phyloP scores from a whole-genome alignment of 768 basidiomycete genomes.

The Auriculariales sp. region DNA sequence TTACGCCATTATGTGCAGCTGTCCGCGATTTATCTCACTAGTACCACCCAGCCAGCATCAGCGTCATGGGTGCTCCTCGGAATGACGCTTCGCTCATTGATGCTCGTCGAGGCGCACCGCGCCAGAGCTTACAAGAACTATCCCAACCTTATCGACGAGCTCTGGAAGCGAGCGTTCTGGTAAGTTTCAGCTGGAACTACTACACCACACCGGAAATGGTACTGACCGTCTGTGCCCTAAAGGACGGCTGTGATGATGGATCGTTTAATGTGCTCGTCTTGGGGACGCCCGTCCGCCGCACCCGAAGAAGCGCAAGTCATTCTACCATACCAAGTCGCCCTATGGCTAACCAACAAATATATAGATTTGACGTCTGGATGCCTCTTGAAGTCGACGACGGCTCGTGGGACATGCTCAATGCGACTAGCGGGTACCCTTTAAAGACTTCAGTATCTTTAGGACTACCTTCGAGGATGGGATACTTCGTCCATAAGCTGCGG shows the following conservation, averaged over 20 bases:
- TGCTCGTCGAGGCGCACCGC: constrained; percentile 66
- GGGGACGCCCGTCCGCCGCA: constrained; percentile 24
- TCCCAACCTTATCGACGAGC: constrained; percentile 43
- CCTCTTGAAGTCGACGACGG: constrained; percentile 29
- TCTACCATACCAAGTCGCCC: neutral
- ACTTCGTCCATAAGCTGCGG: constrained; percentile 50
- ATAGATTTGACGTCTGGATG: constrained; percentile 28
- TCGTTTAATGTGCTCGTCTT: constrained; percentile 16
- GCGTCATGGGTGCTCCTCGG: too few relatives aligned
- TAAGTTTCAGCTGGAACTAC: too few relatives aligned
- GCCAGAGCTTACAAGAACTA: constrained; percentile 36
- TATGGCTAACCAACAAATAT: neutral
- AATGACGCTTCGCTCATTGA: too few relatives aligned
- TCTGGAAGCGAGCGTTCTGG: constrained; percentile 75
- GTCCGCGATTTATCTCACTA: too few relatives aligned
- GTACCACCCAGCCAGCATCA: too few relatives aligned
- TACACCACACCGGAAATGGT: too few relatives aligned
- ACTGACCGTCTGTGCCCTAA: too few relatives aligned
- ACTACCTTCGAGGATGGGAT: constrained; percentile 43
- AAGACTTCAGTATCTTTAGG: constrained; percentile 38
- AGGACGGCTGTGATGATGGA: constrained; percentile 15
- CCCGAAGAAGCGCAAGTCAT: constrained; percentile 22
- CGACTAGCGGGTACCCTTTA: constrained; percentile 16
- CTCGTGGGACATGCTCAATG: too few relatives aligned
- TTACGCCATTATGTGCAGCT: too few relatives aligned